phyloP scores from a whole-genome alignment of 345 rosid genomes.

The Physaria fendleri region DNA sequence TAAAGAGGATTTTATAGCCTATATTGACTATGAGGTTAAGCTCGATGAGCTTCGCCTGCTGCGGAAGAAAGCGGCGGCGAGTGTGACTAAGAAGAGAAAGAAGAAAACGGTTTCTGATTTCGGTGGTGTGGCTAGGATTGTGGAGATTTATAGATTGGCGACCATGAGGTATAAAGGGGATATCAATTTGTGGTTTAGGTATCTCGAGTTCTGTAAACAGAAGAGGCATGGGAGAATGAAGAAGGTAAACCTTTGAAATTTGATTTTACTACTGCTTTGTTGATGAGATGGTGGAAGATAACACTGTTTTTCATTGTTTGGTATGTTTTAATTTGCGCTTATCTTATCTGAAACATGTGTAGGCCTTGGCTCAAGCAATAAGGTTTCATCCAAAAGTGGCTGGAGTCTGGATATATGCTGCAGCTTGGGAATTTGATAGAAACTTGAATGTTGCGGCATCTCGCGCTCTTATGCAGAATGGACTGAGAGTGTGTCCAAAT shows the following conservation, averaged over 20 bases:
- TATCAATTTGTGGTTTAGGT: conserved; percentile 73
- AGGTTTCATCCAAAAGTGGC: conserved; percentile 84
- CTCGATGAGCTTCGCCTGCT: conserved; percentile 70
- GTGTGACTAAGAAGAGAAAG: conserved; percentile 35
- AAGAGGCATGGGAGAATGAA: conserved; percentile 79
- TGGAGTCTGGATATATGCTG: conserved; percentile 92
- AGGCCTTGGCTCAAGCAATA: conserved; percentile 77
- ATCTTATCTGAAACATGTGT: not conserved
- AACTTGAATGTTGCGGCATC: conserved; percentile 75
- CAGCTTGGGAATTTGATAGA: conserved; percentile 91
- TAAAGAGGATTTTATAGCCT: conserved; percentile 74
- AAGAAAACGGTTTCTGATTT: conserved; percentile 61
- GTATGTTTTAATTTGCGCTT: not conserved
- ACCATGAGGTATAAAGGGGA: conserved; percentile 80
- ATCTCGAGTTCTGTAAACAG: conserved; percentile 72
- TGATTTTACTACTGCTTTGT: not conserved
- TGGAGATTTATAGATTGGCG: conserved; percentile 65
- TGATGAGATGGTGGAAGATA: not conserved
- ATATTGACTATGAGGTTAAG: conserved; percentile 72
- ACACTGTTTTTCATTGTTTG: not conserved
- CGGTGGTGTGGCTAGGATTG: conserved; percentile 55
- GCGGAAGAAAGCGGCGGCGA: conserved; percentile 48
- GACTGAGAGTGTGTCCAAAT: conserved; percentile 66
- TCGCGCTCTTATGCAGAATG: conserved; percentile 88
- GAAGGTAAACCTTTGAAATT: conserved; percentile 42